phyloP scores from a whole-genome alignment of 768 basidiomycete species.

The Boletales sp. region DNA sequence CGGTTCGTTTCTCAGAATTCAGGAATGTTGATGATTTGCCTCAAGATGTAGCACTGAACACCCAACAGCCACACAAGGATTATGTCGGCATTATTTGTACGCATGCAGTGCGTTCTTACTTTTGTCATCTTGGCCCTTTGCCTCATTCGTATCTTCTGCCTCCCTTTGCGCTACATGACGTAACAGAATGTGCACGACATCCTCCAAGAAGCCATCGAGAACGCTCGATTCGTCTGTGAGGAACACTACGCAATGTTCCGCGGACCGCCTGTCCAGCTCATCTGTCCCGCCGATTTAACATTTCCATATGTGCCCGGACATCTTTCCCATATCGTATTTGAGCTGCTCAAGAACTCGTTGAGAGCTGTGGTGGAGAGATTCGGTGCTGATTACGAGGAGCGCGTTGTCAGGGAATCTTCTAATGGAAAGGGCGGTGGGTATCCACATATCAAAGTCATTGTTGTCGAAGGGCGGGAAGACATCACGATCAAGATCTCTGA shows the following conservation, averaged over 20 bases:
- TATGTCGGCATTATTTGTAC: slow-evolving; percentile 99
- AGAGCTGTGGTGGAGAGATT: slow-evolving; percentile 93
- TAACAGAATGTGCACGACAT: slow-evolving; percentile 92
- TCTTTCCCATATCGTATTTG: slow-evolving; percentile 94
- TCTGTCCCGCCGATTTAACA: slow-evolving; percentile 80
- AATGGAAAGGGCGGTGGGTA: slow-evolving; percentile 12
- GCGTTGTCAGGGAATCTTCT: slow-evolving; percentile 5
- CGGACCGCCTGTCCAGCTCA: slow-evolving; percentile 93
- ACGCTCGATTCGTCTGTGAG: slow-evolving; percentile 91
- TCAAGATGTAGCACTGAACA: slow-evolving; percentile 93
- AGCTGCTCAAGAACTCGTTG: slow-evolving; percentile 95
- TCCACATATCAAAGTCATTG: slow-evolving; percentile 45
- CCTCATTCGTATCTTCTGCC: background rate
- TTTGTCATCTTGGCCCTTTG: background rate
- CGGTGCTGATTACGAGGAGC: slow-evolving; percentile 74
- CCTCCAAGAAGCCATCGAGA: slow-evolving; percentile 97
- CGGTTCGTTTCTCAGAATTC: slow-evolving; percentile 5
- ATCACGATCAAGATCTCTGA: slow-evolving; percentile 99
- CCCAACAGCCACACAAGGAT: slow-evolving; percentile 80
- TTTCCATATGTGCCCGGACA: slow-evolving; percentile 98
- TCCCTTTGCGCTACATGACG: background rate
- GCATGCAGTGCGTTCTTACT: slow-evolving; percentile 57
- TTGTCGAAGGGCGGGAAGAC: slow-evolving; percentile 96
- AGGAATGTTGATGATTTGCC: background rate
- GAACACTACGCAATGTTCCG: slow-evolving; percentile 96